Base-by-base conservation (phyloP, 148 eudicot species). In the Beta vulgaris region DNA sequence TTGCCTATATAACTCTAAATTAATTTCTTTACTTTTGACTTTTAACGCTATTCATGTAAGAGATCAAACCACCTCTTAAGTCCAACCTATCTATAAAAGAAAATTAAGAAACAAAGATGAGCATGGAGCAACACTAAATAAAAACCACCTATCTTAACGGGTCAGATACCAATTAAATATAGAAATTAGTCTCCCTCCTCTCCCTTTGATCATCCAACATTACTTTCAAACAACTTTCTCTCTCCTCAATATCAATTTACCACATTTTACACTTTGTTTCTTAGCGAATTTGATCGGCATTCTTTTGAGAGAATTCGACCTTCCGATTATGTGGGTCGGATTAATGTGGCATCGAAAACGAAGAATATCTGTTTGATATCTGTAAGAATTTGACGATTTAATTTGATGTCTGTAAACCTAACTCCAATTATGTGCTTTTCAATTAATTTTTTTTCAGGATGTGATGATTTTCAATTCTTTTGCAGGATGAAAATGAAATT, bases 61-160 rank as follows among this genome's bases (percentile, higher is more conserved):
- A n/a, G n/a, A n/a, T n/a, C n/a, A n/a, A n/a, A n/a, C n/a, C n/a
- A n/a, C n/a, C n/a, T n/a, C n/a, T n/a, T n/a, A n/a, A n/a, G n/a
- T n/a, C n/a, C n/a, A n/a, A n/a, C n/a, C n/a, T n/a, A n/a, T n/a
- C n/a, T n/a, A n/a, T n/a, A n/a, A n/a, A n/a, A n/a, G n/a, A n/a
- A n/a, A n/a, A n/a, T n/a, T n/a, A n/a, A n/a, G n/a, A n/a, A n/a
- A n/a, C 19, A 15, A 11, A 15, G 16, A 15, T 15, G n/a, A 4
- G 9, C 25, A 51, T 60, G 64, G 64, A 32, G 64, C 6, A 60
- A 37, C 64, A 60, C 64, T 60, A 60, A 60, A 60, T n/a, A 60
- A 31, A 28, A 3, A 31, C 4, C 2, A 19, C 37, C 64, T 31
- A 60, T 29, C 18, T 14, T 29, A 29, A 29, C 37, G 64, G 64